phyloP scores from a whole-genome alignment of 2,329 filamentous ascomycete species.

The Botrytis squamosa region DNA sequence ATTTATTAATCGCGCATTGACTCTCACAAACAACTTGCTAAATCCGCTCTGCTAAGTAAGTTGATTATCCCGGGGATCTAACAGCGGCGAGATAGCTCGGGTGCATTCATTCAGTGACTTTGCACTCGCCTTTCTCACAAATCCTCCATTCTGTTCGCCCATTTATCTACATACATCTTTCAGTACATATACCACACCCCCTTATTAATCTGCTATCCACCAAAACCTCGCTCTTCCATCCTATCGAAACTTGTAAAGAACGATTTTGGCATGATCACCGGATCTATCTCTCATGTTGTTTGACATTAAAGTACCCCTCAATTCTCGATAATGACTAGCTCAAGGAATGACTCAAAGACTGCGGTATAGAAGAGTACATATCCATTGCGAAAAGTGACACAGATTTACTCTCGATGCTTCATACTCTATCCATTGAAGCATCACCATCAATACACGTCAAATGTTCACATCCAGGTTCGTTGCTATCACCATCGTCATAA shows the following conservation, averaged over 20 bases:
- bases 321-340: background rate
- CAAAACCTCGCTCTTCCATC: background rate
- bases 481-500: background rate
- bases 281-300: background rate
- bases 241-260: background rate
- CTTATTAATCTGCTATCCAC: background rate
- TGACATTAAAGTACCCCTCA: background rate
- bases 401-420: background rate
- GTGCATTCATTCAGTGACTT: background rate
- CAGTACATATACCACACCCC: background rate
- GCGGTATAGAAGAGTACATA: background rate
- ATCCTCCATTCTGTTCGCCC: background rate
- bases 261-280: background rate
- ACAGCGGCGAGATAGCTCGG: background rate
- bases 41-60: background rate
- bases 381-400: background rate
- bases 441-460: background rate
- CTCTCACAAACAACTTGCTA: background rate
- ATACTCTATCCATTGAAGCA: background rate
- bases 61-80: background rate
- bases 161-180: background rate
- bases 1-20: fast-evolving
- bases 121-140: background rate
- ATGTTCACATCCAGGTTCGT: background rate
- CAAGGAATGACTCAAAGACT: background rate